Evolutionary conservation across 441 rosid species (phyloP).

Genomic region (Croton setiger): DNA sequence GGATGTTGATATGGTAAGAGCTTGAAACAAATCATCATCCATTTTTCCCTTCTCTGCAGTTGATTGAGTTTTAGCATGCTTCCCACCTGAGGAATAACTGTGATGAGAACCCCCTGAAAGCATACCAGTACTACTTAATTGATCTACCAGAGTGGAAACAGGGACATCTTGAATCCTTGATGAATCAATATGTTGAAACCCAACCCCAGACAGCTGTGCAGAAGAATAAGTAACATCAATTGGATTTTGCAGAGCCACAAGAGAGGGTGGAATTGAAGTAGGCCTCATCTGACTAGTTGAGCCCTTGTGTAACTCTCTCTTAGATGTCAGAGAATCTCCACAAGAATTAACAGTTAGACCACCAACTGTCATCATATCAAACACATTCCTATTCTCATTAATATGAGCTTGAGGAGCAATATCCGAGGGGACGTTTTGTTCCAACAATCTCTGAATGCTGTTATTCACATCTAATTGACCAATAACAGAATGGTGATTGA

Average conservation of each 20-base stretch:
- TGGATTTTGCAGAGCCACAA: slow-evolving; percentile 19
- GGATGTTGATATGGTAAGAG: slow-evolving; percentile 20
- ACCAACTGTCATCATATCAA: slow-evolving; percentile 24
- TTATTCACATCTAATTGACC: slow-evolving; percentile 25
- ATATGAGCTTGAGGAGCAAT: slow-evolving; percentile 22
- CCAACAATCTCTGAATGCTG: slow-evolving; percentile 33
- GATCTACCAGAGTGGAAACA: slow-evolving; percentile 24
- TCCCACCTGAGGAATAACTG: slow-evolving; percentile 17
- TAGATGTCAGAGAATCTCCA: slow-evolving; percentile 15
- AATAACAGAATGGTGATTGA: slow-evolving; percentile 27
- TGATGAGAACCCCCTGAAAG: slow-evolving; percentile 28
- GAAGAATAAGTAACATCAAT: slow-evolving; percentile 22
- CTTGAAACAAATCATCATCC: slow-evolving; percentile 33
- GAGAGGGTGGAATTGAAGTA: slow-evolving; percentile 19
- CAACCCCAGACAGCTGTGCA: slow-evolving; percentile 12
- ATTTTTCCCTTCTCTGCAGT: slow-evolving; percentile 26
- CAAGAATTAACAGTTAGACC: slow-evolving; percentile 19
- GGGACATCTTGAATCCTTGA: slow-evolving; percentile 31
- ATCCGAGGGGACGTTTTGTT: slow-evolving; percentile 37
- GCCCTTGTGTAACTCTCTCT: slow-evolving; percentile 15
- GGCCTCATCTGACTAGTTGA: slow-evolving; percentile 16
- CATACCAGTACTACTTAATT: slow-evolving; percentile 18
- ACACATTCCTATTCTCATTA: slow-evolving; percentile 14
- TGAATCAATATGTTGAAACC: slow-evolving; percentile 22
- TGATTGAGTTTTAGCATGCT: slow-evolving; percentile 22